Conservation (phyloP, 495 filamentous ascomycete species). For the Neurospora sp. region DNA sequence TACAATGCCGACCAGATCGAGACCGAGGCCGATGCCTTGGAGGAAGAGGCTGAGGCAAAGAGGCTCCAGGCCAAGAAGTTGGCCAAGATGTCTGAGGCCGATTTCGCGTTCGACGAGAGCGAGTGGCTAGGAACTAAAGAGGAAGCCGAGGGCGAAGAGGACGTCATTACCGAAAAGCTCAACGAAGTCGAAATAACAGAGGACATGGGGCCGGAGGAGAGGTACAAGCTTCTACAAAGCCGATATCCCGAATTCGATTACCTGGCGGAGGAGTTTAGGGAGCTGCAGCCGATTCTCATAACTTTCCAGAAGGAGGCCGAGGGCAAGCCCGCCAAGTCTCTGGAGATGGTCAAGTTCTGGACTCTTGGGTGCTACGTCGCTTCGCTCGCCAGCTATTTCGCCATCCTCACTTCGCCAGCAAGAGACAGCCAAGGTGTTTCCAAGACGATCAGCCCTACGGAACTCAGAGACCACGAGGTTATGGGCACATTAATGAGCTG, state of each 20-base stretch:
- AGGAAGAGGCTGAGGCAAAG: slow-evolving; percentile 83
- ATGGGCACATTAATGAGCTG: slow-evolving; percentile 78
- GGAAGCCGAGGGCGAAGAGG: slow-evolving; percentile 35
- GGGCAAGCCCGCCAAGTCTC: slow-evolving; percentile 42
- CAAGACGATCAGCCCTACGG: slow-evolving; percentile 49
- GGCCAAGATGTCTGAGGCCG: slow-evolving; percentile 72
- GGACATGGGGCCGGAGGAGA: slow-evolving; percentile 66
- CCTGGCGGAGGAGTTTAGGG: slow-evolving; percentile 67
- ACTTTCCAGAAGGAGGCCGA: slow-evolving; percentile 38
- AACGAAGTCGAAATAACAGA: slow-evolving; percentile 72
- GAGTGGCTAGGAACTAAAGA: slow-evolving; percentile 56
- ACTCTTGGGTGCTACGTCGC: slow-evolving; percentile 77
- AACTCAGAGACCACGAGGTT: slow-evolving; percentile 77
- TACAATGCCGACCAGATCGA: slow-evolving; percentile 86
- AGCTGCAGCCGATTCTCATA: slow-evolving; percentile 57
- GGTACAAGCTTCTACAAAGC: slow-evolving; percentile 61
- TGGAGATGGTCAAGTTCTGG: slow-evolving; percentile 59
- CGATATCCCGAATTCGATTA: slow-evolving; percentile 89
- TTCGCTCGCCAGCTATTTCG: slow-evolving; percentile 85
- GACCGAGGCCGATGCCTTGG: slow-evolving; percentile 82
- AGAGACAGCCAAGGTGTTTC: slow-evolving; percentile 41
- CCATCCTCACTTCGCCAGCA: slow-evolving; percentile 68
- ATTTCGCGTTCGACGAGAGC: slow-evolving; percentile 83
- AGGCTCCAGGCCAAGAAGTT: slow-evolving; percentile 83
- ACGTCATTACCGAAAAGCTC: slow-evolving; percentile 69